Conservation (phyloP, 352 stramenopile genomes). For the Pilasporangium apinafurcum region DNA sequence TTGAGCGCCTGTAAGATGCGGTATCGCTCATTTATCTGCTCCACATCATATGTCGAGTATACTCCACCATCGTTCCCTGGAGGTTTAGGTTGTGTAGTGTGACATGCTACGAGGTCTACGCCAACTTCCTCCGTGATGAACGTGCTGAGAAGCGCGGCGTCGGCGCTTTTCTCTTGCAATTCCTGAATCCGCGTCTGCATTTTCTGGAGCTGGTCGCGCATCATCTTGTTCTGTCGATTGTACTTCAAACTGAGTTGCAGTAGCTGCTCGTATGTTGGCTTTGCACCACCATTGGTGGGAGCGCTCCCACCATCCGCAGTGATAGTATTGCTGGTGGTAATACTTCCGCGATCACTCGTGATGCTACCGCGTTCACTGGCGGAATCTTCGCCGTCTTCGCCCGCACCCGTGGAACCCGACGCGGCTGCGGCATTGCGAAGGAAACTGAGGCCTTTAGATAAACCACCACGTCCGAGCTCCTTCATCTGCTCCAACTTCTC, state of each 20-base stretch:
- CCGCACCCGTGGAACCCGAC: slow-evolving; percentile 1
- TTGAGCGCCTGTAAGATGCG: slow-evolving; percentile 32
- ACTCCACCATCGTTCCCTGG: not conserved
- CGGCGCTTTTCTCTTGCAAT: slow-evolving; percentile 30
- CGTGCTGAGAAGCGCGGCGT: slow-evolving; percentile 30
- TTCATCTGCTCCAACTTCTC: slow-evolving; percentile 88
- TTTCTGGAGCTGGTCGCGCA: slow-evolving; percentile 81
- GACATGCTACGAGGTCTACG: slow-evolving; percentile 54
- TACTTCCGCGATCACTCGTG: too few species aligned
- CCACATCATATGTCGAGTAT: slow-evolving; percentile 32
- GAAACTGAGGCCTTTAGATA: slow-evolving; percentile 78
- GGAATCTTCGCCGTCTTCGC: too few species aligned
- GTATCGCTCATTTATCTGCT: slow-evolving; percentile 42
- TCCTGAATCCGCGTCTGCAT: slow-evolving; percentile 42
- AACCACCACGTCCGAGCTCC: slow-evolving; percentile 63
- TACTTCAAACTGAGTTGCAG: slow-evolving; percentile 84
- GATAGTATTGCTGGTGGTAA: too few species aligned
- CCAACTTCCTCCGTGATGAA: slow-evolving; percentile 69
- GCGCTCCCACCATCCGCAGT: not conserved
- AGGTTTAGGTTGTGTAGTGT: too few species aligned
- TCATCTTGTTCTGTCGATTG: slow-evolving; percentile 84
- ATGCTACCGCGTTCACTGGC: too few species aligned
- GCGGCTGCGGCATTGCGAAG: slow-evolving; percentile 37
- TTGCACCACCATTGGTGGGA: slow-evolving; percentile 6
- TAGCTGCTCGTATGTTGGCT: slow-evolving; percentile 75